Conservation (phyloP, 1,139 yeast species). For the Pichia sp. region DNA sequence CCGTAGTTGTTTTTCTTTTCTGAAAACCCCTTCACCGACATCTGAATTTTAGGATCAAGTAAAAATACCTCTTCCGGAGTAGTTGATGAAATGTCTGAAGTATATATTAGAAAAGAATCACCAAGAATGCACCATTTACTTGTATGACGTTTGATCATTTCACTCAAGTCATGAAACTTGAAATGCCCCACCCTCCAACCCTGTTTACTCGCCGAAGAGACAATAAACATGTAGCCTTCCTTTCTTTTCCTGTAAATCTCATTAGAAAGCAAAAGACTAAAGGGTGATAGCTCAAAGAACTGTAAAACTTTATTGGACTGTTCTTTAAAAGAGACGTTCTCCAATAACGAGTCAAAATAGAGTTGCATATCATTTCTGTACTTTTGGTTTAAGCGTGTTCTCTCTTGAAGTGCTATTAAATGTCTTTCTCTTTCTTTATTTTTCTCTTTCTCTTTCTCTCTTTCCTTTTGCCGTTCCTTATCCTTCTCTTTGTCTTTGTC, state of each 20-base stretch:
- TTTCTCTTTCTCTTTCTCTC: constrained; percentile 4
- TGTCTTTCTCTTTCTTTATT: constrained; percentile 4
- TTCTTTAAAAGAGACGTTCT: constrained; percentile 61
- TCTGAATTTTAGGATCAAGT: constrained; percentile 66
- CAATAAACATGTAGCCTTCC: constrained; percentile 78
- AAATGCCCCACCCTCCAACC: constrained; percentile 97
- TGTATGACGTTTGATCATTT: constrained; percentile 85
- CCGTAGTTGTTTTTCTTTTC: constrained; percentile 1
- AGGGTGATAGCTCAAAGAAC: constrained; percentile 85
- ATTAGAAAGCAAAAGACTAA: constrained; percentile 76
- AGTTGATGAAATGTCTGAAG: constrained; percentile 79
- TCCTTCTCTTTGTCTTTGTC: neutral
- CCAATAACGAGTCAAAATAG: constrained; percentile 61
- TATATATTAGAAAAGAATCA: constrained; percentile 79
- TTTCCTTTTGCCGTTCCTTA: constrained; percentile 1
- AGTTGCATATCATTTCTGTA: constrained; percentile 41
- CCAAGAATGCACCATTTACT: constrained; percentile 90
- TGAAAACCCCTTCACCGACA: constrained; percentile 45
- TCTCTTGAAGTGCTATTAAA: constrained; percentile 3
- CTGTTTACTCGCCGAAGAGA: constrained; percentile 79
- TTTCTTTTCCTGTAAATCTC: constrained; percentile 83
- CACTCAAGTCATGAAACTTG: constrained; percentile 69
- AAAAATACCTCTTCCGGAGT: constrained; percentile 87
- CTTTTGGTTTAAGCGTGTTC: constrained; percentile 15
- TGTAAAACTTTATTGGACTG: constrained; percentile 80